phyloP scores from a whole-genome alignment of 768 basidiomycete genomes.

The Boletus reticuloceps region DNA sequence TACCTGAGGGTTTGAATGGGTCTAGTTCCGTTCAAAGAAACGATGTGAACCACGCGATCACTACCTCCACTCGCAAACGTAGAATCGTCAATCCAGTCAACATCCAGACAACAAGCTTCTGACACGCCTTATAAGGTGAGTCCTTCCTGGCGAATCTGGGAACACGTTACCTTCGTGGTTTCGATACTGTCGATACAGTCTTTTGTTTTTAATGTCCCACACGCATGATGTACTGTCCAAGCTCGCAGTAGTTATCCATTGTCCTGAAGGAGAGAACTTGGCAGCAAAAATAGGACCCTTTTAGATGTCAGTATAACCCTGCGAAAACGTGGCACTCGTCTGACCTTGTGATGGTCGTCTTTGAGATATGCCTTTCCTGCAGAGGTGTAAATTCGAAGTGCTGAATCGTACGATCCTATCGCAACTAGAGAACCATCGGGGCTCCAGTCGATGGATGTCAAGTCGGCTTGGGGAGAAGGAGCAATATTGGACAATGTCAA shows the following conservation, averaged over 20 bases:
- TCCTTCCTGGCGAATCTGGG: not conserved
- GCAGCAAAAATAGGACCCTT: conserved; percentile 81
- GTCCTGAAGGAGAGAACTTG: conserved; percentile 71
- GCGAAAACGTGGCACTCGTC: conserved; percentile 5
- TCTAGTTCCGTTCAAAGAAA: conserved; percentile 49
- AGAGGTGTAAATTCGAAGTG: conserved; percentile 64
- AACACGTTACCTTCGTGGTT: conserved; percentile 56
- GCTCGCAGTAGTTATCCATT: conserved; percentile 74
- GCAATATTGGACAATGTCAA: conserved; percentile 49
- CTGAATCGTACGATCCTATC: conserved; percentile 73
- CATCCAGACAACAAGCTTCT: conserved; percentile 75
- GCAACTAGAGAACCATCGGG: conserved; percentile 69
- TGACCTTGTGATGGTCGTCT: conserved; percentile 64
- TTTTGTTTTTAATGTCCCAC: conserved; percentile 69
- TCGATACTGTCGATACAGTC: conserved; percentile 59
- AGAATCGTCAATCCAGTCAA: conserved; percentile 73
- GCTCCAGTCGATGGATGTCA: conserved; percentile 80
- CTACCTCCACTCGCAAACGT: conserved; percentile 75
- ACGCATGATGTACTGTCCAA: conserved; percentile 75
- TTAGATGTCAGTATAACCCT: conserved; percentile 22
- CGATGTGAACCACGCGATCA: conserved; percentile 60
- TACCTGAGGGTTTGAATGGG: conserved; percentile 65
- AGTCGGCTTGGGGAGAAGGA: conserved; percentile 50
- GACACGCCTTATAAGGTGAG: conserved; percentile 10
- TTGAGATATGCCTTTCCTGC: conserved; percentile 63